These are phyloP conservation scores for Candolleomyces eurysporus DNA, from an alignment of 768 basidiomycete genomes.

Conservation along the genomic window DNA sequence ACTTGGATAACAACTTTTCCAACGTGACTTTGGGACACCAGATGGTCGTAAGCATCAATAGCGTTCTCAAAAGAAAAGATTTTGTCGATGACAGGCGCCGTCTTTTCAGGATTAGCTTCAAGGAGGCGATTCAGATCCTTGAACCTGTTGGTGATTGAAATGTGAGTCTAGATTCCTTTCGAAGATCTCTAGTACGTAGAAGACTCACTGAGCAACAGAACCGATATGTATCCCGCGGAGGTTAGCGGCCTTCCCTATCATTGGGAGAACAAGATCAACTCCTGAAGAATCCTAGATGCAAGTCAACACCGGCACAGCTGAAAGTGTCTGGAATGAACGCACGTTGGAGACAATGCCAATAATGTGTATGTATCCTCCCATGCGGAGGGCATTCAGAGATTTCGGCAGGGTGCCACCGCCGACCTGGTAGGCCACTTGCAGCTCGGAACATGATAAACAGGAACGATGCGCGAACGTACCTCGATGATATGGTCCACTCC, in stretches of 20 bases:
- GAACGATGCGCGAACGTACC: conserved; percentile 17
- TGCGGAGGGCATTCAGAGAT: conserved; percentile 31
- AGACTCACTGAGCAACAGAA: conserved; percentile 45
- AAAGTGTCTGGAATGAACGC: background rate
- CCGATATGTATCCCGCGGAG: conserved; percentile 57
- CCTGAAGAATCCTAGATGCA: background rate
- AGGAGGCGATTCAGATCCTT: conserved; percentile 50
- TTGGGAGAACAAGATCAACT: background rate
- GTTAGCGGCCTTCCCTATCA: conserved; percentile 29
- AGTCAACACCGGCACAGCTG: background rate
- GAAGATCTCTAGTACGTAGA: background rate
- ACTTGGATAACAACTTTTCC: conserved; percentile 60
- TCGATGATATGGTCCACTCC: conserved; percentile 35
- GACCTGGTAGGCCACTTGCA: no score
- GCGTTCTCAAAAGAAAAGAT: conserved; percentile 56
- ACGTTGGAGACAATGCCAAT: conserved; percentile 46
- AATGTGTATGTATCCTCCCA: conserved; percentile 39
- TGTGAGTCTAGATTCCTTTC: background rate
- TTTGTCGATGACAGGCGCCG: conserved; percentile 52
- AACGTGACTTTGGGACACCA: conserved; percentile 51
- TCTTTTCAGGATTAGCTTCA: conserved; percentile 32
- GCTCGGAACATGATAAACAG: conserved; percentile 25
- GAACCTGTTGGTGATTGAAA: conserved; percentile 28
- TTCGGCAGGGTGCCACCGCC: conserved; percentile 39
- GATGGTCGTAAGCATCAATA: conserved; percentile 47